Conservation (phyloP, 257 asterid genomes). For the Solanum peruvianum region DNA sequence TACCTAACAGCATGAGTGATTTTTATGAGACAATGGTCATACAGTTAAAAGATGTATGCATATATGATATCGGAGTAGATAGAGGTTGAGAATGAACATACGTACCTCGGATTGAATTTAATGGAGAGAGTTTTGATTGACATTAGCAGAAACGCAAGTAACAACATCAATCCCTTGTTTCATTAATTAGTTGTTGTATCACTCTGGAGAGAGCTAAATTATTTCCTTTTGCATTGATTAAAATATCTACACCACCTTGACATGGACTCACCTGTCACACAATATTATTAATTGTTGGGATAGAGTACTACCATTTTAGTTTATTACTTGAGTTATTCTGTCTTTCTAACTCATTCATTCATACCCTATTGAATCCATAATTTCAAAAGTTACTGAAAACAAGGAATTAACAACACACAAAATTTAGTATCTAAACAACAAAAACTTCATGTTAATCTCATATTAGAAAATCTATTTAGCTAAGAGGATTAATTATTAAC, state of each 20-base stretch:
- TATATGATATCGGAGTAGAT: not conserved
- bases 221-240: slow-evolving; percentile 6
- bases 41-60: not conserved
- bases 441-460: not conserved
- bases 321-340: not conserved
- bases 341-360: slow-evolving; percentile 11
- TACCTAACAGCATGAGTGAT: not conserved
- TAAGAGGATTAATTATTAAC: not conserved
- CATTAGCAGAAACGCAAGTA: slow-evolving; percentile 26
- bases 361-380: not conserved
- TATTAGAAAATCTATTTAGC: not conserved
- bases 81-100: not conserved
- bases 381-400: not conserved
- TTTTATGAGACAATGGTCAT: not conserved
- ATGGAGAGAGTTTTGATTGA: slow-evolving; percentile 18
- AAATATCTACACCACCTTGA: slow-evolving; percentile 26
- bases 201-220: slow-evolving; percentile 22
- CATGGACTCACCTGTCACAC: slow-evolving; percentile 26
- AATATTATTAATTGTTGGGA: not conserved
- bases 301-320: not conserved
- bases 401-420: not conserved
- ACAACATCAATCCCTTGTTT: slow-evolving; percentile 19
- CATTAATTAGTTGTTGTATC: slow-evolving; percentile 12
- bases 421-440: not conserved
- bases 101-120: slow-evolving; percentile 36